Evolutionary conservation across 2,329 filamentous ascomycete genomes (phyloP).

Genomic region (Botrytis hyacinthi): DNA sequence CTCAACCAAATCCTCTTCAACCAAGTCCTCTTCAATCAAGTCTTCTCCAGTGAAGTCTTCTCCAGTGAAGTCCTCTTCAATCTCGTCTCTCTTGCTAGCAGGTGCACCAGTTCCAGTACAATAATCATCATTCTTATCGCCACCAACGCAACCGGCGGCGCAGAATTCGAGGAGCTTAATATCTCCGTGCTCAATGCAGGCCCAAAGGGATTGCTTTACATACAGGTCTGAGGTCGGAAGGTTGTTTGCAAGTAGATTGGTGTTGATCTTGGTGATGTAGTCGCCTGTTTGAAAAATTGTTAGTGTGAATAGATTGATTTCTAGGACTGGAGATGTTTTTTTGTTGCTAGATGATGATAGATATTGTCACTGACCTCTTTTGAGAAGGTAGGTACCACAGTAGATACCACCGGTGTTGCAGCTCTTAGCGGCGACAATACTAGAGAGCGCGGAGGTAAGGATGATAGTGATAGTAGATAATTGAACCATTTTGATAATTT

Average conservation of each 20-base stretch:
- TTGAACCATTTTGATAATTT: not conserved
- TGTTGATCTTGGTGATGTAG: not conserved
- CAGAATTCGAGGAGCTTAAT: conserved; percentile 1
- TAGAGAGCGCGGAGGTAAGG: not conserved
- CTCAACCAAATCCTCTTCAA: not conserved
- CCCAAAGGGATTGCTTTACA: conserved; percentile 1
- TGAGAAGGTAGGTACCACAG: not conserved
- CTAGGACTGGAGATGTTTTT: not conserved
- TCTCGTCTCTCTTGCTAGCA: not conserved
- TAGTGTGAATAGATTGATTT: not conserved
- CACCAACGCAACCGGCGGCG: not conserved
- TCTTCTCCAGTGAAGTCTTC: not conserved
- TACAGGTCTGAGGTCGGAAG: conserved; percentile 1
- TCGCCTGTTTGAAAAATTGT: not conserved
- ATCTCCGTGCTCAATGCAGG: not conserved
- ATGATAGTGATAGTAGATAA: not conserved
- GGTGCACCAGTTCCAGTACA: not conserved
- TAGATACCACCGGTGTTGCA: not conserved
- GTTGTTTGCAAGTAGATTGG: not conserved
- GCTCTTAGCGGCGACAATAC: not conserved
- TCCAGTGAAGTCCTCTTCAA: not conserved
- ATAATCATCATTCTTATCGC: conserved; percentile 5
- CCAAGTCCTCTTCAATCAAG: not conserved
- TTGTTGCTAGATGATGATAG: not conserved
- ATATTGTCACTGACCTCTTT: not conserved